These are phyloP conservation scores for Ogataea polymorpha DNA, from an alignment of 805 yeast genomes.

Conservation along the genomic window DNA sequence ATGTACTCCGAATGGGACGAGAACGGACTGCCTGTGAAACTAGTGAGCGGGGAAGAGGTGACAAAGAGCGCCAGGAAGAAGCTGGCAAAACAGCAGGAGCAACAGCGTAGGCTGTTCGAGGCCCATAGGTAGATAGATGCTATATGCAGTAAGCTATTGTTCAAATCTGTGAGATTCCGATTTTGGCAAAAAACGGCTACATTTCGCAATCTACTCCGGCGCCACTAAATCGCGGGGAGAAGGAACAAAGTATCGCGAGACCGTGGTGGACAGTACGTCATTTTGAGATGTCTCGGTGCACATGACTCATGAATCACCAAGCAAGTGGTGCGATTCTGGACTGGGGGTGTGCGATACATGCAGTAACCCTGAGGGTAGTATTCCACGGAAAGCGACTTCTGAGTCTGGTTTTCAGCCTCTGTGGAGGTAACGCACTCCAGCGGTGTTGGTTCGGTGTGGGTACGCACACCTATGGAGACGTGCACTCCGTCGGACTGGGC, in stretches of 20 bases:
- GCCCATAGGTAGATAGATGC: slow-evolving; percentile 32
- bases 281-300: slow-evolving; percentile 1
- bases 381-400: too few relatives aligned
- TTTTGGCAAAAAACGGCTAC: neutral
- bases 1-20: slow-evolving; percentile 77
- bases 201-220: neutral
- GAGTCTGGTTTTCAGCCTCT: neutral
- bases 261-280: neutral
- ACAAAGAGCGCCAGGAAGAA: slow-evolving; percentile 86
- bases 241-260: neutral
- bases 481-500: slow-evolving; percentile 7
- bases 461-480: slow-evolving; percentile 2
- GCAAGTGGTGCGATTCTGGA: neutral
- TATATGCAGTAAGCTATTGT: neutral
- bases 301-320: slow-evolving; percentile 9
- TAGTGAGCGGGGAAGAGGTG: slow-evolving; percentile 74
- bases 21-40: slow-evolving; percentile 76
- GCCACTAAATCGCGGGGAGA: slow-evolving; percentile 1
- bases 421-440: neutral
- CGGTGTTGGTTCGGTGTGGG: too few relatives aligned
- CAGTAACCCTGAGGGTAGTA: slow-evolving; percentile 1
- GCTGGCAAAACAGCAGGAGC: slow-evolving; percentile 69
- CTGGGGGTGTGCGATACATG: neutral
- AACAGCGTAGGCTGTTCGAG: slow-evolving; percentile 77
- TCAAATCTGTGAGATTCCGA: neutral